These are phyloP conservation scores for Tetradesmus lagerheimii DNA, from an alignment of 139 green algal species.

Conservation along the genomic window DNA sequence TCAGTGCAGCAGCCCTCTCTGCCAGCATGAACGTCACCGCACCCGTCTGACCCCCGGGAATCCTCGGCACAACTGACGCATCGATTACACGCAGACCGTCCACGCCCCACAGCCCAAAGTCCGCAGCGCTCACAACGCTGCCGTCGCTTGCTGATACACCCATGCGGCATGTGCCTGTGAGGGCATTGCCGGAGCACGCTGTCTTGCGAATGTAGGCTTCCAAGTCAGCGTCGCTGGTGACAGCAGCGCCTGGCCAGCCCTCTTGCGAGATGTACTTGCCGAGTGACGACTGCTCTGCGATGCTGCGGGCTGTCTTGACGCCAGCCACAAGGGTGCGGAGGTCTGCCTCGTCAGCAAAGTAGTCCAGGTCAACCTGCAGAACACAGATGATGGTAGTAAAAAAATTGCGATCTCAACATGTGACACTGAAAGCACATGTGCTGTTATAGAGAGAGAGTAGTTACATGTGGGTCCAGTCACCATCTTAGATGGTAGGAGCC, in stretches of 20 bases:
- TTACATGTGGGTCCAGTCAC: too few relatives aligned
- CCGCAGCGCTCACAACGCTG: slow-evolving; percentile 69
- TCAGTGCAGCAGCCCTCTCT: slow-evolving; percentile 68
- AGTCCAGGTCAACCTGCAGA: slow-evolving; percentile 59
- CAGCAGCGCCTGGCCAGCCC: slow-evolving; percentile 43
- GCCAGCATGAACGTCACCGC: slow-evolving; percentile 87
- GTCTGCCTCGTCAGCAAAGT: slow-evolving; percentile 71
- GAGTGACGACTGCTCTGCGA: slow-evolving; percentile 52
- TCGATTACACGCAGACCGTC: slow-evolving; percentile 85
- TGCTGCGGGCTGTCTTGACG: slow-evolving; percentile 63
- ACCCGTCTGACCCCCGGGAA: slow-evolving; percentile 87
- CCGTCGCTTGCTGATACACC: slow-evolving; percentile 38
- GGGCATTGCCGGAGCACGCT: slow-evolving; percentile 62
- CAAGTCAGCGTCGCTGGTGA: slow-evolving; percentile 69
- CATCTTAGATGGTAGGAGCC: too few relatives aligned
- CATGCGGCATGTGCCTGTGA: slow-evolving; percentile 63
- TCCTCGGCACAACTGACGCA: slow-evolving; percentile 84
- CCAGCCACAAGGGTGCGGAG: slow-evolving; percentile 73
- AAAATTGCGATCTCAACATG: too few relatives aligned
- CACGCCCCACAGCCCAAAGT: slow-evolving; percentile 69
- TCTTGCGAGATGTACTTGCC: slow-evolving; percentile 62
- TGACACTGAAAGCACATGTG: too few relatives aligned
- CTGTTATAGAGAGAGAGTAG: too few relatives aligned
- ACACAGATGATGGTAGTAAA: too few relatives aligned
- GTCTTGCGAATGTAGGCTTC: slow-evolving; percentile 86